phyloP scores from a whole-genome alignment of 164 flowering plant species.

The Liriodendron chinense region DNA sequence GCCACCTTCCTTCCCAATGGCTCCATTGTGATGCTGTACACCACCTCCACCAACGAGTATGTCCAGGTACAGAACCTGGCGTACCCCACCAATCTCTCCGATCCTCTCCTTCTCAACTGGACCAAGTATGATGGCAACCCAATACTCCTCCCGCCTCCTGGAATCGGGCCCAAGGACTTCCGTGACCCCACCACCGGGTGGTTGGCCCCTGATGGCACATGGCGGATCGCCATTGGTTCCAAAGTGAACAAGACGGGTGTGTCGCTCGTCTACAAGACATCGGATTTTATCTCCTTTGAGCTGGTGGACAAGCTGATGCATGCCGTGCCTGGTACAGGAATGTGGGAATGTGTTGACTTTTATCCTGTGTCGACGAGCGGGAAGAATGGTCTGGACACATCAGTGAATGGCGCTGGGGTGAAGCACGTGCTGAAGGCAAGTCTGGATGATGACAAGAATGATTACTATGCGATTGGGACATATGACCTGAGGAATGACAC shows the following conservation, averaged over 20 bases:
- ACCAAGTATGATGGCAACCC: slow-evolving; percentile 69
- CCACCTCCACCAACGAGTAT: slow-evolving; percentile 58
- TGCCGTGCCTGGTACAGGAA: slow-evolving; percentile 66
- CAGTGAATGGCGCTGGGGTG: slow-evolving; percentile 50
- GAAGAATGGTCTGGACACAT: slow-evolving; percentile 59
- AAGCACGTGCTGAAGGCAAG: slow-evolving; percentile 81
- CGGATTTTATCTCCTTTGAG: slow-evolving; percentile 51
- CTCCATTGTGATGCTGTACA: slow-evolving; percentile 68
- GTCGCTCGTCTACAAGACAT: slow-evolving; percentile 61
- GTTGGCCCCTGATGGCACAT: slow-evolving; percentile 49
- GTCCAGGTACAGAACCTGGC: slow-evolving; percentile 82
- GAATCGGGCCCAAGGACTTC: slow-evolving; percentile 54
- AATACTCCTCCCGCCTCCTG: slow-evolving; percentile 66
- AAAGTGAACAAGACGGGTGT: slow-evolving; percentile 54
- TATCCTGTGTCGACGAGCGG: slow-evolving; percentile 56
- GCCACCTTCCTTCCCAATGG: slow-evolving; percentile 78
- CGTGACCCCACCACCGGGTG: slow-evolving; percentile 89
- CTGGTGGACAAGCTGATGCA: slow-evolving; percentile 41
- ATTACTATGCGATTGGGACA: slow-evolving; percentile 73
- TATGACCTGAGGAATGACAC: slow-evolving; percentile 32
- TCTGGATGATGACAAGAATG: slow-evolving; percentile 57
- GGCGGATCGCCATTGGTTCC: slow-evolving; percentile 70
- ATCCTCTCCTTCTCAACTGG: slow-evolving; percentile 79
- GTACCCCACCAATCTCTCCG: slow-evolving; percentile 55
- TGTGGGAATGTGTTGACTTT: slow-evolving; percentile 97